Evolutionary conservation across 225 moss, liverwort and hornwort genomes (phyloP), one percentile per base, ranked within the genome.

Genomic region (Pseudoscleropodium purum): DNA sequence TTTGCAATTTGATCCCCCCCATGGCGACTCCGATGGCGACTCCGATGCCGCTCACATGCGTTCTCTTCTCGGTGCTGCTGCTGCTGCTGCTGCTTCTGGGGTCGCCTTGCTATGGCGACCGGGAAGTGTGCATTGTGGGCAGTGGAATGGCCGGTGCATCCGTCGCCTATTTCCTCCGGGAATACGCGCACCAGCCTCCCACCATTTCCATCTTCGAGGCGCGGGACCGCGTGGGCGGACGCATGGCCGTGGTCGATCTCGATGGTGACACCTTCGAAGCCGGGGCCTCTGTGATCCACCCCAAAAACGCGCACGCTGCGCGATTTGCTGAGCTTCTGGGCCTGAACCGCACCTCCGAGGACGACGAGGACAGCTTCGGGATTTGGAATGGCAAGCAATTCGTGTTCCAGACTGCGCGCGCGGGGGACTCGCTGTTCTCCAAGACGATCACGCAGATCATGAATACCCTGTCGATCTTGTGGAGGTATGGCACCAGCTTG

Each of bases 401-500:
- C 66, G 92, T 97, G 39, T 97, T 99, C 88, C 94, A 93, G 91
- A 99, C 96, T 17, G 90, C 87, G 59, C 93, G 92, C 43, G 82
- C 96, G 5, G 96, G 97, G 20, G 92, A 89, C n/a, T 95, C 95
- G 18, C 82, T 90, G 82, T 89, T 96, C 65, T 96, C 96, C 74
- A 95, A 91, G 86, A 92, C 94, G 82, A 49, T 95, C 59, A 94
- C 95, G 16, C 93, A 87, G 47, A 90, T 99, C 51, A 93, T 94
- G 94, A 99, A 99, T 78, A 93, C 95, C 10, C 43, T 96, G 13
- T 93, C 93, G 67, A 59, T 96, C 90, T 69, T 97, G 87, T 96
- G 96, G 96, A 97, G 97, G 59, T 99, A 99, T 91, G 99, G 99
- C 86, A 88, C 85, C 81, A 95, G 95, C 92, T 92, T 99, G 89